Evolutionary conservation across 2,329 filamentous ascomycete species (phyloP).

Genomic region (Penicillium sp.): DNA sequence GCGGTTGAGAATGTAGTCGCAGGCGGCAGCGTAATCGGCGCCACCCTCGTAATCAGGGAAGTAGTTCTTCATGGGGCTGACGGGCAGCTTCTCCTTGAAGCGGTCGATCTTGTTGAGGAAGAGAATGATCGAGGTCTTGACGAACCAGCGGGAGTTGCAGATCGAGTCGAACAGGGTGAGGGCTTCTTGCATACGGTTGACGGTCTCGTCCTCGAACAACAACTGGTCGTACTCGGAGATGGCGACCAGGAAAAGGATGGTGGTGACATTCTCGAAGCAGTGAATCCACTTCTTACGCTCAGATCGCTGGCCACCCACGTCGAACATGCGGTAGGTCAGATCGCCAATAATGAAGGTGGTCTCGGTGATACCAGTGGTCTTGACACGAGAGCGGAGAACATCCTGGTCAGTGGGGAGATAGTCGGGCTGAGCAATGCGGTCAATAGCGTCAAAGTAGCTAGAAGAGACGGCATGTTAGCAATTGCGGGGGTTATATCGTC

Average conservation of each 20-base stretch:
- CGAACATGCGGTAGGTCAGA: conserved; percentile 95
- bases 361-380: conserved; percentile 96
- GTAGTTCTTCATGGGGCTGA: conserved; percentile 75
- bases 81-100: conserved; percentile 73
- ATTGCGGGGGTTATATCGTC: background rate
- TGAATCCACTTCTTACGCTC: conserved; percentile 99
- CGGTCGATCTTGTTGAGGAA: conserved; percentile 76
- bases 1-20: conserved; percentile 98
- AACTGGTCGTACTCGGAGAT: conserved; percentile 97
- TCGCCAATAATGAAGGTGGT: conserved; percentile 95
- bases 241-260: conserved; percentile 93
- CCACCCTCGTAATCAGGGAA: conserved; percentile 83
- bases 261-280: conserved; percentile 97
- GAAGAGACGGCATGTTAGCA: background rate
- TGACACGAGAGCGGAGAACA: conserved; percentile 91
- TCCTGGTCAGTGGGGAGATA: conserved; percentile 96
- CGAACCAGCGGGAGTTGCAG: conserved; percentile 72
- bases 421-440: conserved; percentile 84
- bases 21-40: conserved; percentile 91
- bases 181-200: conserved; percentile 76
- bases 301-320: conserved; percentile 91
- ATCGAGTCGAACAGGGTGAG: conserved; percentile 72
- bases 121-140: conserved; percentile 71
- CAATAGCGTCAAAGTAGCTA: conserved; percentile 95
- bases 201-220: conserved; percentile 92